Evolutionary conservation across 1,284 basidiomycete genomes (phyloP).

Genomic region (Serendipita sp.): DNA sequence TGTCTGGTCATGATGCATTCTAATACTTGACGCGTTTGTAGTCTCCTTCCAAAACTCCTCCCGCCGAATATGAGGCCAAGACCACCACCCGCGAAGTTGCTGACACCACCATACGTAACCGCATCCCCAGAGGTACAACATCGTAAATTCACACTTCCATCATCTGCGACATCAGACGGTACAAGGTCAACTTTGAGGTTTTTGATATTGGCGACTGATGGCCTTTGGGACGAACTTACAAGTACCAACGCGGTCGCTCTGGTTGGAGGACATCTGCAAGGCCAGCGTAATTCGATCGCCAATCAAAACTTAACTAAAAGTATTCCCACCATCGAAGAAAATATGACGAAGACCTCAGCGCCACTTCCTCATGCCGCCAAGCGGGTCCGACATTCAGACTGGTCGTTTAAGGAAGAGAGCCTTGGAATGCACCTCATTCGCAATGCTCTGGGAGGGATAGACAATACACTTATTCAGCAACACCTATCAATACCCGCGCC

Average conservation of each 20-base stretch:
- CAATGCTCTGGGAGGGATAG: slow-evolving; percentile 84
- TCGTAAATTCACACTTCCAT: slow-evolving; percentile 41
- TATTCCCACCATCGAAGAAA: neutral
- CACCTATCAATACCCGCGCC: slow-evolving; percentile 79
- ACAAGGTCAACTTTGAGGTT: slow-evolving; percentile 36
- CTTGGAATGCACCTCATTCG: slow-evolving; percentile 83
- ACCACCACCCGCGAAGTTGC: slow-evolving; percentile 42
- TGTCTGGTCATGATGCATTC: neutral
- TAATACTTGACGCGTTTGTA: neutral
- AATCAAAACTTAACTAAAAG: neutral
- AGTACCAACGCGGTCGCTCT: slow-evolving; percentile 92
- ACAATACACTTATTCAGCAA: slow-evolving; percentile 50
- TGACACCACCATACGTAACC: slow-evolving; percentile 91
- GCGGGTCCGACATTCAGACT: slow-evolving; percentile 32
- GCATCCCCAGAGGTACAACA: slow-evolving; percentile 83
- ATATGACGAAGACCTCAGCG: neutral
- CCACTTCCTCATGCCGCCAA: neutral
- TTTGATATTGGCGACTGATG: slow-evolving; percentile 83
- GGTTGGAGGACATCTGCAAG: slow-evolving; percentile 69
- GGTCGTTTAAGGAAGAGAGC: slow-evolving; percentile 81
- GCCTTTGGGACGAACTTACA: slow-evolving; percentile 87
- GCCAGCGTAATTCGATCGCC: slow-evolving; percentile 40
- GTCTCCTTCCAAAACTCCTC: neutral
- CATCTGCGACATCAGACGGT: slow-evolving; percentile 17
- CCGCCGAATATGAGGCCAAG: slow-evolving; percentile 26